phyloP scores from a whole-genome alignment of 2,329 filamentous ascomycete genomes.

The Pochonia chlamydosporia region DNA sequence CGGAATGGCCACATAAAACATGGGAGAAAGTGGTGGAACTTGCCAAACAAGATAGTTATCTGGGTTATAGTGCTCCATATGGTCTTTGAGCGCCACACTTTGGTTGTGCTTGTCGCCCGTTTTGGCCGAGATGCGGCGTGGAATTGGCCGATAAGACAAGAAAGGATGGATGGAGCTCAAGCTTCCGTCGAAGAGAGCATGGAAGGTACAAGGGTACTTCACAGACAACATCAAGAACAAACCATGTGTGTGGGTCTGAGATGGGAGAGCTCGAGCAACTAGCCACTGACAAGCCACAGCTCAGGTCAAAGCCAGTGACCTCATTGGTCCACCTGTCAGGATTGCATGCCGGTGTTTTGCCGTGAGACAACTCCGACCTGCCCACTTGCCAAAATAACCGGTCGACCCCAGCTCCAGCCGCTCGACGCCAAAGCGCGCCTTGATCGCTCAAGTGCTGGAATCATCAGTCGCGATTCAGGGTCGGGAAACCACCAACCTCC shows the following conservation, averaged over 20 bases:
- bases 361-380: not conserved
- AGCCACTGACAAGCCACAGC: not conserved
- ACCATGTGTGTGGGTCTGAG: too few species aligned
- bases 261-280: not conserved
- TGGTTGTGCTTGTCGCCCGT: not conserved
- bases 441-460: slow-evolving; percentile 5
- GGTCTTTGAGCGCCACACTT: not conserved
- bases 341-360: slow-evolving; percentile 1
- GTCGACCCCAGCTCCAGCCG: slow-evolving; percentile 2
- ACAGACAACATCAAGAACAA: too few species aligned
- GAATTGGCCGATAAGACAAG: slow-evolving; percentile 1
- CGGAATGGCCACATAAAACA: not conserved
- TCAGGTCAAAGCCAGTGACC: not conserved
- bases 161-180: not conserved
- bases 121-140: not conserved
- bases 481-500: slow-evolving; percentile 2
- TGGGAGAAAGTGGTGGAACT: not conserved
- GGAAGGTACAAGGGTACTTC: too few species aligned
- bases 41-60: not conserved
- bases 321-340: not conserved
- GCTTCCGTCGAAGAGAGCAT: not conserved
- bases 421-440: slow-evolving; percentile 11
- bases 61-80: not conserved
- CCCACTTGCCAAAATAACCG: slow-evolving; percentile 9
- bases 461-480: slow-evolving; percentile 6